phyloP scores from a whole-genome alignment of 2,329 filamentous ascomycete genomes.

The Sporothrix inflata region DNA sequence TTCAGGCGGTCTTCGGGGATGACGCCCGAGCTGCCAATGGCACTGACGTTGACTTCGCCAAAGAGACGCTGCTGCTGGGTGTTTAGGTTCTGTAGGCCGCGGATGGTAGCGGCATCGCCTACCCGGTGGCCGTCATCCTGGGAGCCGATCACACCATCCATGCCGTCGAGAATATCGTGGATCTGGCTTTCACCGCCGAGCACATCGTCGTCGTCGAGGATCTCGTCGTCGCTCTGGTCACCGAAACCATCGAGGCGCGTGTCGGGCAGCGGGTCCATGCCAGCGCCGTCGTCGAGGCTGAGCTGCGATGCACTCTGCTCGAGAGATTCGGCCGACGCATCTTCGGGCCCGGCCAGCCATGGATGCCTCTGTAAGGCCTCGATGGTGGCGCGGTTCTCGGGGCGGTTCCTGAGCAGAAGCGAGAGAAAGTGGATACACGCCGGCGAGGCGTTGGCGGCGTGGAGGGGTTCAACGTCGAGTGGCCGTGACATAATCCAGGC shows the following conservation, averaged over 20 bases:
- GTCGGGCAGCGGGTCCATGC: background rate
- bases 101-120: slow-evolving; percentile 12
- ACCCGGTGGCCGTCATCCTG: slow-evolving; percentile 73
- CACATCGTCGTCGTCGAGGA: slow-evolving; percentile 37
- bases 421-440: slow-evolving; percentile 73
- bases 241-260: slow-evolving; percentile 24
- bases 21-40: slow-evolving; percentile 56
- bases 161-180: slow-evolving; percentile 40
- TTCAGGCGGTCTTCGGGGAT: slow-evolving; percentile 55
- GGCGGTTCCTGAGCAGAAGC: slow-evolving; percentile 80
- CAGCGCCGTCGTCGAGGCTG: slow-evolving; percentile 57
- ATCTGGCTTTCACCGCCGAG: slow-evolving; percentile 40
- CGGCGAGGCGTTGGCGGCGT: slow-evolving; percentile 61
- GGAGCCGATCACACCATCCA: slow-evolving; percentile 58
- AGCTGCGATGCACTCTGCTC: slow-evolving; percentile 65
- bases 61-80: slow-evolving; percentile 48
- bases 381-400: slow-evolving; percentile 75
- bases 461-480: slow-evolving; percentile 68
- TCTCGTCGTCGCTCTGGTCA: slow-evolving; percentile 38
- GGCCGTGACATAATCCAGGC: slow-evolving; percentile 81
- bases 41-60: slow-evolving; percentile 59
- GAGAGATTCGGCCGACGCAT: slow-evolving; percentile 62
- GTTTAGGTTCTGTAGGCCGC: background rate
- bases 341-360: slow-evolving; percentile 63
- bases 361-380: slow-evolving; percentile 68